phyloP scores from a whole-genome alignment of 306 rosid genomes.

The Elaeagnus macrophylla region DNA sequence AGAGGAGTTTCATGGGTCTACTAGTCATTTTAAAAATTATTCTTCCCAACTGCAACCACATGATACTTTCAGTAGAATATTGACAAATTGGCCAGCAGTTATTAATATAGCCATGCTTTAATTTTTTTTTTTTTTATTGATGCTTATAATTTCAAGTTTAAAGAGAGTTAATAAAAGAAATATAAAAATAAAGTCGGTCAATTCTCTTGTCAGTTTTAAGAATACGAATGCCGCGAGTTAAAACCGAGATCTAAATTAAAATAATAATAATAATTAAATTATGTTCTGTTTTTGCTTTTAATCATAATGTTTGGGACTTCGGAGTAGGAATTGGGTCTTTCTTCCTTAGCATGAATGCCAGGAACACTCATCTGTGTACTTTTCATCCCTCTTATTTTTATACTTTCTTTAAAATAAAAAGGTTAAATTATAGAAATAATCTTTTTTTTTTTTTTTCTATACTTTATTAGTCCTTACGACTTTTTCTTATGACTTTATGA shows the following conservation, averaged over 20 bases:
- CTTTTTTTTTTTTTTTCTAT: too few species aligned
- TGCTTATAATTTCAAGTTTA: too few species aligned
- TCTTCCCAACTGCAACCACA: slow-evolving; percentile 48
- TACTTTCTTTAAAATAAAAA: too few species aligned
- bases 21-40: slow-evolving; percentile 3
- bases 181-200: neutral
- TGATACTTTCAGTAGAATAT: slow-evolving; percentile 29
- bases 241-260: neutral
- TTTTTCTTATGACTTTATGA: too few species aligned
- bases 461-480: too few species aligned
- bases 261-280: neutral
- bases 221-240: too few species aligned
- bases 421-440: too few species aligned
- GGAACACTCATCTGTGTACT: too few species aligned
- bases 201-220: neutral
- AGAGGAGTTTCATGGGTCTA: neutral
- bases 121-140: neutral
- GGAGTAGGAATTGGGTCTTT: slow-evolving; percentile 37
- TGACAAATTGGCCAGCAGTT: slow-evolving; percentile 6
- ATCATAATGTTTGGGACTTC: slow-evolving; percentile 24
- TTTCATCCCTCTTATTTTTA: too few species aligned
- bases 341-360: too few species aligned
- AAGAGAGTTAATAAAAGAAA: neutral
- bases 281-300: slow-evolving; percentile 17
- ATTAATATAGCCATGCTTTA: slow-evolving; percentile 24